These are phyloP conservation scores for Stemphylium beticola DNA, from an alignment of 2,329 filamentous ascomycete species.

Conservation along the genomic window DNA sequence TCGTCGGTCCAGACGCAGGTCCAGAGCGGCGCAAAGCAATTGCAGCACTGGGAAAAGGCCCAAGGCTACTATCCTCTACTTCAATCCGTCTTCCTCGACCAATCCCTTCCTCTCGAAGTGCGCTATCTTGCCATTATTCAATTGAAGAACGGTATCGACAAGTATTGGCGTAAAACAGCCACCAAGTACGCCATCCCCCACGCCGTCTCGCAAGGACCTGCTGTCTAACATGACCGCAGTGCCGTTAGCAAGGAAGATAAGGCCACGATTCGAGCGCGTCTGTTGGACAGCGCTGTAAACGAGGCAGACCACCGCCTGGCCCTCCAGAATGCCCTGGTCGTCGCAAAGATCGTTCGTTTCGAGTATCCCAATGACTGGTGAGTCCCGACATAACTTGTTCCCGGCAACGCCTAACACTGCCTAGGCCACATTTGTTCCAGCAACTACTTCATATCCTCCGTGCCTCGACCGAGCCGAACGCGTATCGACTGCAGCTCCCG, in stretches of 20 bases:
- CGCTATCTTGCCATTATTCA: constrained; percentile 92
- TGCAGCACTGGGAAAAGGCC: constrained; percentile 58
- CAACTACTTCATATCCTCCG: constrained; percentile 64
- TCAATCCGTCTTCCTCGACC: constrained; percentile 82
- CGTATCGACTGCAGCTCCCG: constrained; percentile 70
- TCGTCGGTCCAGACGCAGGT: constrained; percentile 57
- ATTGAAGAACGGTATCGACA: constrained; percentile 95
- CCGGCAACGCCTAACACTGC: constrained; percentile 17
- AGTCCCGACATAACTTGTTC: not conserved
- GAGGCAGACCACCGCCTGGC: constrained; percentile 79
- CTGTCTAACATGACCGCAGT: constrained; percentile 46
- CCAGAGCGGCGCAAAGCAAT: constrained; percentile 59
- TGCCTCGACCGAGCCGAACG: constrained; percentile 56
- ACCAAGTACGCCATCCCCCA: constrained; percentile 58
- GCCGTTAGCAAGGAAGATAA: constrained; percentile 74
- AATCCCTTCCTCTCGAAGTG: constrained; percentile 74
- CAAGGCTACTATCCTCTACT: constrained; percentile 57
- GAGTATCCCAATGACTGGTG: constrained; percentile 90
- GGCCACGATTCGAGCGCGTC: constrained; percentile 71
- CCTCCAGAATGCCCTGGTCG: constrained; percentile 84
- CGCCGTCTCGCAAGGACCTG: not conserved
- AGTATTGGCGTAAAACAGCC: constrained; percentile 85
- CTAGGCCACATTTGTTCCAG: constrained; percentile 49
- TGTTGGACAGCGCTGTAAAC: constrained; percentile 77
- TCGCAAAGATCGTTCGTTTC: constrained; percentile 85